Evolutionary conservation across 2,329 filamentous ascomycete species (phyloP).

Genomic region (Colletotrichum agaves): DNA sequence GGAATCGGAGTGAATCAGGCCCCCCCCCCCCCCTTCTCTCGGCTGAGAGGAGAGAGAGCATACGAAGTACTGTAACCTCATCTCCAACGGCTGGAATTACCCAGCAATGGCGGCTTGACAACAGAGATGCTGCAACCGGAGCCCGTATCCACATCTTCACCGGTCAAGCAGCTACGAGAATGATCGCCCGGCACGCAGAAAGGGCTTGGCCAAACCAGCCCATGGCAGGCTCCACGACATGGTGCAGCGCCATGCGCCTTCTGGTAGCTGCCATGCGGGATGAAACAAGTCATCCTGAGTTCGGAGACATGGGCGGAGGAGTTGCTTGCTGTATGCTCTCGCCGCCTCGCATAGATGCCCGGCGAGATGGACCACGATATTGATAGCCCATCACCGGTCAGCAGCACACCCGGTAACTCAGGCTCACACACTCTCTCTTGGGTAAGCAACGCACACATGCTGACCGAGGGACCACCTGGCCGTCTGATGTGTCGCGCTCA

Average conservation of each 20-base stretch:
- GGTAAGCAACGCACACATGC: conserved; percentile 1
- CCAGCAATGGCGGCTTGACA: conserved; percentile 12
- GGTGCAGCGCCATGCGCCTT: conserved; percentile 8
- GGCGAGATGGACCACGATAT: background rate
- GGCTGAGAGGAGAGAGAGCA: background rate
- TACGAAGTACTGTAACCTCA: background rate
- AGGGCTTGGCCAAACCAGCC: conserved; percentile 1
- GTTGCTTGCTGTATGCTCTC: too few species aligned
- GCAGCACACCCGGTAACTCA: background rate
- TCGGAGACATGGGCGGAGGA: too few species aligned
- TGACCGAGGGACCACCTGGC: conserved; percentile 4
- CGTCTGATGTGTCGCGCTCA: conserved; percentile 6
- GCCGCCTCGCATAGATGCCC: background rate
- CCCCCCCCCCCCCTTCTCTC: too few species aligned
- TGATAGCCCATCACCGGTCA: conserved; percentile 2
- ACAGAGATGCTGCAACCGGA: background rate
- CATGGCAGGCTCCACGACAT: conserved; percentile 4
- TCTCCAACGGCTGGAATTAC: background rate
- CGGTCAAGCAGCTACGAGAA: conserved; percentile 23
- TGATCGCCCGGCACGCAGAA: conserved; percentile 15
- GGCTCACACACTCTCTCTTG: background rate
- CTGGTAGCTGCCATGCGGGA: background rate
- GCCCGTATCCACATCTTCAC: conserved; percentile 33
- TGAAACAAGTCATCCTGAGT: background rate
- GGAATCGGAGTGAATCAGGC: too few species aligned